A percentile compares a stretch with the other conserved stretches of the same genome.
These are phyloP conservation scores for Baudoinia panamericana DNA, from an alignment of 495 filamentous ascomycete species.

Conservation along the genomic window DNA sequence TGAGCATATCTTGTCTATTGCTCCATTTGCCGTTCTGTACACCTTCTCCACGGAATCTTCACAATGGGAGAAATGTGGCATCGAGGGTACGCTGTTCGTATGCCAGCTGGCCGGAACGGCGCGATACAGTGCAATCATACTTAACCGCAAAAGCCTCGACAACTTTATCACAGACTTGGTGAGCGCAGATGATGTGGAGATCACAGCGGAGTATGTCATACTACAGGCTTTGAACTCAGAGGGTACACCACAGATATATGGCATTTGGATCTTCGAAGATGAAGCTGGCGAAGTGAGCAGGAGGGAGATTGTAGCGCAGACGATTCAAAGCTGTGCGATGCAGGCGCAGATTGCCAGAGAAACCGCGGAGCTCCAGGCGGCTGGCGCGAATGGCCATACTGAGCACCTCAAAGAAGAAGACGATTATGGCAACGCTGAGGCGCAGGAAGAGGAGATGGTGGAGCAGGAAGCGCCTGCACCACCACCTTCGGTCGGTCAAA, in stretches of 20 bases:
- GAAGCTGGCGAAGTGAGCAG: conserved; percentile 18
- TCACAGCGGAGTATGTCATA: conserved; percentile 50
- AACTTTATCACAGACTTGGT: conserved; percentile 44
- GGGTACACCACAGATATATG: conserved; percentile 34
- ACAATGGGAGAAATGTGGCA: conserved; percentile 62
- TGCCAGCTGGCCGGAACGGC: conserved; percentile 34
- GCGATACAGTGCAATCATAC: conserved; percentile 45
- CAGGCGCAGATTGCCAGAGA: conserved; percentile 37
- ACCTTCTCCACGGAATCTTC: conserved; percentile 46
- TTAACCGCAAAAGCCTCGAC: conserved; percentile 47
- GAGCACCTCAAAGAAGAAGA: conserved; percentile 29
- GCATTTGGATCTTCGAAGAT: conserved; percentile 54
- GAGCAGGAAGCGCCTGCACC: conserved; percentile 7
- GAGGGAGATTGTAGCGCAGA: conserved; percentile 41
- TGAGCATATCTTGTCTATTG: conserved; percentile 54
- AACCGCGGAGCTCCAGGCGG: conserved; percentile 28
- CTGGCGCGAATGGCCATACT: conserved; percentile 9
- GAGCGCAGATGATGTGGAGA: conserved; percentile 42
- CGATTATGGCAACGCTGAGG: conserved; percentile 3
- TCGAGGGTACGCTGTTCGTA: conserved; percentile 75
- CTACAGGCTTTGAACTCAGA: conserved; percentile 32
- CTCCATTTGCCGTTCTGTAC: conserved; percentile 70
- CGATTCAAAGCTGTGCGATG: conserved; percentile 43
- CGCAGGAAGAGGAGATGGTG: conserved; percentile 4
- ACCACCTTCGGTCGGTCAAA: conserved; percentile 10